Percentiles rank a stretch among this genome's conserved stretches.
These are phyloP conservation scores for Epithemia pelagica DNA, from an alignment of 108 stramenopile genomes.

Conservation along the genomic window DNA sequence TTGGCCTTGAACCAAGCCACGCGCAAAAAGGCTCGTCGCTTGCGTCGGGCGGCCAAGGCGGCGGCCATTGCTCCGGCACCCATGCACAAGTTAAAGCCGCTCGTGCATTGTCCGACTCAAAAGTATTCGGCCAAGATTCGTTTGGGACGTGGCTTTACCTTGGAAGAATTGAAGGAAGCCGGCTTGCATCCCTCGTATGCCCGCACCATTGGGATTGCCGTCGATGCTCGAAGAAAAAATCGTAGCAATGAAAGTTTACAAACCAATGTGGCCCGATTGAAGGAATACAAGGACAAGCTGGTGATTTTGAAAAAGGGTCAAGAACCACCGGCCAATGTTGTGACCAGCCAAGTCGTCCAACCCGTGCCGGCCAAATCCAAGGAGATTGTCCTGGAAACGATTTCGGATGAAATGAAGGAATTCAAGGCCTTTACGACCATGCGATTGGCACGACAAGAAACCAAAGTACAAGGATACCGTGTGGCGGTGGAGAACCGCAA, in stretches of 20 bases:
- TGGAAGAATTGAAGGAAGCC: constrained; percentile 95
- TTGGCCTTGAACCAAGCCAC: constrained; percentile 94
- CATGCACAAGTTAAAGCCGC: constrained; percentile 85
- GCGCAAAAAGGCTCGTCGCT: constrained; percentile 94
- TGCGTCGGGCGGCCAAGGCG: constrained; percentile 90
- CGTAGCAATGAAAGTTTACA: constrained; percentile 72
- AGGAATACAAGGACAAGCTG: constrained; percentile 92
- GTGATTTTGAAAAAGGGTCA: constrained; percentile 90
- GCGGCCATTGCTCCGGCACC: constrained; percentile 95
- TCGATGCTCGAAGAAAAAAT: constrained; percentile 93
- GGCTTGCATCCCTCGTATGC: constrained; percentile 83
- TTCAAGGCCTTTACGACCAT: constrained; percentile 74
- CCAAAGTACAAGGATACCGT: constrained; percentile 75
- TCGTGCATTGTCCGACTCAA: constrained; percentile 95
- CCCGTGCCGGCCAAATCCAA: constrained; percentile 61
- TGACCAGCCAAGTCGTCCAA: constrained; percentile 37
- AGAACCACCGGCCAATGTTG: constrained; percentile 42
- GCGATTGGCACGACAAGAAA: constrained; percentile 74
- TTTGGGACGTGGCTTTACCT: constrained; percentile 93
- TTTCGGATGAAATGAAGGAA: constrained; percentile 75
- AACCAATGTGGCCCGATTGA: constrained; percentile 90
- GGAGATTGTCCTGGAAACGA: constrained; percentile 70
- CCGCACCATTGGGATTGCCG: constrained; percentile 92
- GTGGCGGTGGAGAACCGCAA: constrained; percentile 64
- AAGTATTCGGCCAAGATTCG: constrained; percentile 93